phyloP scores from a whole-genome alignment of 495 filamentous ascomycete genomes.

The Cudoniella acicularis region DNA sequence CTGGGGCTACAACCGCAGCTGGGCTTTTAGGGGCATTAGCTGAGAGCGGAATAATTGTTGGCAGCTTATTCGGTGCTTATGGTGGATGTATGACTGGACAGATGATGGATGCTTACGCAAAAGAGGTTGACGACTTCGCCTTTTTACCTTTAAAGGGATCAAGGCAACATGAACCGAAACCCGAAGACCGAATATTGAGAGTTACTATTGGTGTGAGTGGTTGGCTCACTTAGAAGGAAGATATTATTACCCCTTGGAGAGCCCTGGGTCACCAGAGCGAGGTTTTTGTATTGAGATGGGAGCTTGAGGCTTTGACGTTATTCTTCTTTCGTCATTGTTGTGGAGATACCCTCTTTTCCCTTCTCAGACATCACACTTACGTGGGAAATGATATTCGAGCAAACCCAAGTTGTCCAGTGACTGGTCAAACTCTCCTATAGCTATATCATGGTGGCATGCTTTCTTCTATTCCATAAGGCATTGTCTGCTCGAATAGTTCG shows the following conservation, averaged over 20 bases:
- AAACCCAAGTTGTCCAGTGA: no score
- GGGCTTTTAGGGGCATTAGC: slow-evolving; percentile 76
- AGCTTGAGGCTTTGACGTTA: slow-evolving; percentile 60
- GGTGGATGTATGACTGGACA: slow-evolving; percentile 79
- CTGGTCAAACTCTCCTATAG: no score
- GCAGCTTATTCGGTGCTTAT: slow-evolving; percentile 84
- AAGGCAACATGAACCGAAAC: slow-evolving; percentile 36
- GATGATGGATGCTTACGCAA: slow-evolving; percentile 84
- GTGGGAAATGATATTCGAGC: no score
- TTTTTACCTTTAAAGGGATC: slow-evolving; percentile 65
- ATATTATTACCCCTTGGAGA: slow-evolving; percentile 72
- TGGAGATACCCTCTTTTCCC: neutral
- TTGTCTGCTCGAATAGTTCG: no score
- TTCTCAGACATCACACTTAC: no score
- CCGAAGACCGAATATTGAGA: slow-evolving; percentile 59
- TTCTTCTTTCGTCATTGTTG: neutral
- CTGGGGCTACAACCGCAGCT: slow-evolving; percentile 65
- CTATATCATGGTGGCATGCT: no score
- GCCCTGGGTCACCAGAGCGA: slow-evolving; percentile 67
- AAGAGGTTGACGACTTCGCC: slow-evolving; percentile 84
- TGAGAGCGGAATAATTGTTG: slow-evolving; percentile 71
- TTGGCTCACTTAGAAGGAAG: slow-evolving; percentile 69
- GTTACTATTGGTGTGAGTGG: slow-evolving; percentile 81
- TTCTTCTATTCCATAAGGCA: no score
- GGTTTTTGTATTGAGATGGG: slow-evolving; percentile 82